These are phyloP conservation scores for Ophiorrhiza pumila DNA, from an alignment of 257 asterid genomes.

Conservation along the genomic window DNA sequence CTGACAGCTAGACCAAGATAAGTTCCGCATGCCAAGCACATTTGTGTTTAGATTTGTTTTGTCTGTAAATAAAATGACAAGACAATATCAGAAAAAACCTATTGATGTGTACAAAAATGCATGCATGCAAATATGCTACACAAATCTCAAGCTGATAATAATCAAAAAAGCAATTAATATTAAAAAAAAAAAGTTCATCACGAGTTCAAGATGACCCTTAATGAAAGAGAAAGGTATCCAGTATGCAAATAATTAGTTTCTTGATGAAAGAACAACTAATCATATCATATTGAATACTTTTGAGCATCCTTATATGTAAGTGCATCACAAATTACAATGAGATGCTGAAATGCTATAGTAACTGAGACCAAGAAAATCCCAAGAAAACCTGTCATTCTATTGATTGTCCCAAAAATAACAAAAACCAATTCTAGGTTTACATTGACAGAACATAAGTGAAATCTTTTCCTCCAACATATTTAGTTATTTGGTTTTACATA, in stretches of 20 bases:
- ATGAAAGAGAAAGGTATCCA: not conserved
- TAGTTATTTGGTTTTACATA: not conserved
- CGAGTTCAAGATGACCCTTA: not conserved
- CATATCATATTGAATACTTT: not conserved
- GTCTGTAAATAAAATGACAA: constrained; percentile 19
- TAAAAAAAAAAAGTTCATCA: not conserved
- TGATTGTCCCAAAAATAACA: not conserved
- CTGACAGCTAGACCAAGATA: constrained; percentile 16
- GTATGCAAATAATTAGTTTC: not conserved
- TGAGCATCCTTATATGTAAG: not conserved
- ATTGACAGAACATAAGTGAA: not conserved
- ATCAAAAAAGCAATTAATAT: not conserved
- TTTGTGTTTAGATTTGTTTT: constrained; percentile 10
- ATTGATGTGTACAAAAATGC: not conserved
- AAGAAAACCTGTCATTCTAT: not conserved
- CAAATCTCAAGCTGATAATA: not conserved
- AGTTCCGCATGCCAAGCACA: constrained; percentile 19
- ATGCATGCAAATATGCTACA: not conserved
- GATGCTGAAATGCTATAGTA: not conserved
- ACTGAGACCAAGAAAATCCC: not conserved
- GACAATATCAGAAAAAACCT: not conserved
- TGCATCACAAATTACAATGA: not conserved
- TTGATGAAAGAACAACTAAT: not conserved
- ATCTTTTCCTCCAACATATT: not conserved
- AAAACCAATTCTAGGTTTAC: not conserved